These are phyloP conservation scores for Daldinia caldariorum DNA, from an alignment of 495 filamentous ascomycete genomes.

Conservation along the genomic window DNA sequence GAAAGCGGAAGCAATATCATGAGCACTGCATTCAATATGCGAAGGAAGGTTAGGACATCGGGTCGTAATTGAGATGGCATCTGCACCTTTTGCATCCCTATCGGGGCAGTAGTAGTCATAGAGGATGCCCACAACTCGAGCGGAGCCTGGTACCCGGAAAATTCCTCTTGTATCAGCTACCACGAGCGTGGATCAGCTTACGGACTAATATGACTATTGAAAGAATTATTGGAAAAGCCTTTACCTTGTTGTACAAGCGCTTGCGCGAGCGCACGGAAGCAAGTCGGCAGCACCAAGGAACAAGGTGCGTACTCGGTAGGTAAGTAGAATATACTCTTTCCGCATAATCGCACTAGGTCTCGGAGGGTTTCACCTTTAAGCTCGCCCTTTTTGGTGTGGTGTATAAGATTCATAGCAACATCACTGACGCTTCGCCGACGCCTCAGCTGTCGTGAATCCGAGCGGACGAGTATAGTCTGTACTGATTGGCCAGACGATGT, in stretches of 20 bases:
- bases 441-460: constrained; percentile 37
- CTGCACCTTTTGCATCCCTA: constrained; percentile 52
- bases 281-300: constrained; percentile 74
- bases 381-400: constrained; percentile 59
- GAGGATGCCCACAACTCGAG: constrained; percentile 62
- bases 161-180: constrained; percentile 63
- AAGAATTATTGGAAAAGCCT: constrained; percentile 26
- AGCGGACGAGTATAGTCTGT: constrained; percentile 23
- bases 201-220: background rate
- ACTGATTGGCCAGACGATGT: constrained; percentile 34
- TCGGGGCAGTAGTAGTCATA: constrained; percentile 71
- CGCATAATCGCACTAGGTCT: constrained; percentile 75
- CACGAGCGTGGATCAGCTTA: constrained; percentile 40
- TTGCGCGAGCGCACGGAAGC: constrained; percentile 74
- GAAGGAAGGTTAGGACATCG: constrained; percentile 63
- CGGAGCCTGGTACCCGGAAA: constrained; percentile 72
- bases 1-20: constrained; percentile 77
- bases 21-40: constrained; percentile 65
- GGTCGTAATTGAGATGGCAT: constrained; percentile 58
- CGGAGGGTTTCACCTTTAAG: constrained; percentile 71
- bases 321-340: constrained; percentile 73
- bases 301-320: constrained; percentile 71
- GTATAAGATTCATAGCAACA: constrained; percentile 59
- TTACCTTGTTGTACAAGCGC: constrained; percentile 74
- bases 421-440: constrained; percentile 62